Evolutionary conservation across 2,329 filamentous ascomycete genomes (phyloP).

Genomic region (Fusarium sp.): DNA sequence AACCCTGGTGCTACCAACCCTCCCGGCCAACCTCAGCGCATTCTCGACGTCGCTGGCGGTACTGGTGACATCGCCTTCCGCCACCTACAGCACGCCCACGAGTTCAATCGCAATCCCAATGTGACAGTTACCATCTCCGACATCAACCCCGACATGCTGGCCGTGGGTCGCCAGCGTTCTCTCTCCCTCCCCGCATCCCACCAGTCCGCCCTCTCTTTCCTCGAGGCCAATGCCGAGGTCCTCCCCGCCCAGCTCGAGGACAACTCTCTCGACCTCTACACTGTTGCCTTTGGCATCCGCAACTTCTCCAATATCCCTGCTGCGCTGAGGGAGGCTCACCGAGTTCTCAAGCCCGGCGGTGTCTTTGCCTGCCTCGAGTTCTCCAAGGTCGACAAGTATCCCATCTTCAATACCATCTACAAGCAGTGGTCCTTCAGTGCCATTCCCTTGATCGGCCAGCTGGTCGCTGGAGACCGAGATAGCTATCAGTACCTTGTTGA

Average conservation of each 20-base stretch:
- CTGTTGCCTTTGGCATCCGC: constrained; percentile 94
- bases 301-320: constrained; percentile 94
- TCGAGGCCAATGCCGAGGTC: constrained; percentile 89
- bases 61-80: constrained; percentile 98
- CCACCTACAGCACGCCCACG: constrained; percentile 88
- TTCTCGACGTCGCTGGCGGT: constrained; percentile 95
- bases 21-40: constrained; percentile 63
- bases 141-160: constrained; percentile 95
- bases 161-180: constrained; percentile 83
- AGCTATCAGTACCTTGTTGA: constrained; percentile 99
- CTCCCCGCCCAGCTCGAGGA: constrained; percentile 69
- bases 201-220: constrained; percentile 70
- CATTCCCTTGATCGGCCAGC: constrained; percentile 92
- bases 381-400: constrained; percentile 77
- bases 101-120: constrained; percentile 74
- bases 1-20: constrained; percentile 74
- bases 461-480: constrained; percentile 91
- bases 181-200: constrained; percentile 62
- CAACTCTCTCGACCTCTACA: constrained; percentile 89
- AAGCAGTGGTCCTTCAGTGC: constrained; percentile 95
- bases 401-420: constrained; percentile 83
- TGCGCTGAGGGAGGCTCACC: constrained; percentile 81
- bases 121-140: constrained; percentile 91
- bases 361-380: constrained; percentile 98
- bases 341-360: constrained; percentile 91